Evolutionary conservation across 2,329 filamentous ascomycete genomes (phyloP).

Genomic region (Atkinsonella texensis): DNA sequence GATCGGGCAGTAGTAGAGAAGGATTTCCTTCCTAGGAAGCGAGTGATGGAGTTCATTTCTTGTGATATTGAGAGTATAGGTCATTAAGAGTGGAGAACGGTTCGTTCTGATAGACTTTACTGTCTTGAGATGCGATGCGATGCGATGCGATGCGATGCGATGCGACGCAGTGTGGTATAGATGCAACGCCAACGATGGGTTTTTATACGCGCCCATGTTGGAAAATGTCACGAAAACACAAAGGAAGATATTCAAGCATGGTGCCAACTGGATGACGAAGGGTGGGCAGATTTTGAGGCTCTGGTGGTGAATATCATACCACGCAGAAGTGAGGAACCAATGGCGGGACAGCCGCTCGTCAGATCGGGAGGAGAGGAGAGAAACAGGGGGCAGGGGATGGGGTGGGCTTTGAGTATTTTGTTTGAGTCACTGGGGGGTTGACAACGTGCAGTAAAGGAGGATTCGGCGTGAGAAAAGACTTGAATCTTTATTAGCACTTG

Average conservation of each 20-base stretch:
- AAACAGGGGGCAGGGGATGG: too few species aligned
- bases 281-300: conserved; percentile 5
- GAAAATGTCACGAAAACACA: background rate
- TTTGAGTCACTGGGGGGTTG: too few species aligned
- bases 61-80: background rate
- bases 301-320: conserved; percentile 3
- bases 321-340: background rate
- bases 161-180: background rate
- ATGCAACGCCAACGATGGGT: background rate
- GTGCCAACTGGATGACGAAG: background rate
- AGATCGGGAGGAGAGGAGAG: background rate
- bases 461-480: too few species aligned
- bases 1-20: conserved; percentile 23
- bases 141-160: background rate
- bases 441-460: too few species aligned
- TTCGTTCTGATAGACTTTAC: background rate
- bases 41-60: conserved; percentile 18
- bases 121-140: background rate
- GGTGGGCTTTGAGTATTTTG: too few species aligned
- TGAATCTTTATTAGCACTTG: too few species aligned
- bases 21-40: conserved; percentile 19
- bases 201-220: background rate
- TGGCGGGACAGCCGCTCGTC: background rate
- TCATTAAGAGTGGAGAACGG: background rate
- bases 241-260: background rate